Base-by-base conservation (phyloP, 1,139 yeast genomes). In the Zygosaccharomyces sapae region DNA sequence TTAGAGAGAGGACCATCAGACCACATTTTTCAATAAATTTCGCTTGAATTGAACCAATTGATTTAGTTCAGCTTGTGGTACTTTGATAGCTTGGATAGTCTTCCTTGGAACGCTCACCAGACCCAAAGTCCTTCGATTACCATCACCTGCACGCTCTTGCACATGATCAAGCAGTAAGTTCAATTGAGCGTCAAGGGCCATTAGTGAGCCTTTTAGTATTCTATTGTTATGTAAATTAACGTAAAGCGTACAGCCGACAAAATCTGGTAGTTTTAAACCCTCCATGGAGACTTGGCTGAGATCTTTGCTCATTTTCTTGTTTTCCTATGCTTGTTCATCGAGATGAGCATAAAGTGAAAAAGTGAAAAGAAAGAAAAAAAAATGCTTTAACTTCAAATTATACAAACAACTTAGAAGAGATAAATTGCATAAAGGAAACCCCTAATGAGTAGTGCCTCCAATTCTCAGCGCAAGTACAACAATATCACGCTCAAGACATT, bases 121-220 rank as follows among this genome's bases (percentile, higher is more conserved):
- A 2, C 68, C 68, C 45, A 63, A 50, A 27, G 46, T 46, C 22
- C 61, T 46, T 38, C 45, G 25, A 12, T 41, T 41, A 2, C 43
- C 46, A 12, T 46, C 40, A 19, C 42, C 33, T 24, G 48, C 41
- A 22, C 43, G 48, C 45, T 63, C 67, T 29, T 49, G 53, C 40
- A 61, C 67, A 43, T 56, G 53, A 47, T 62, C 65, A 12, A 63
- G 47, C 30, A 63, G 48, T 4, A 62, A 36, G 38, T 63, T 63
- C 38, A 56, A 50, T 37, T 59, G 59, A 7, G 63, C 58, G 34
- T 63, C 68, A 13, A 59, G 46, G 5, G 67, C 68, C n/a, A 61
- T 61, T 10, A 63, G 45, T 10, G 49, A 54, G 4, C 68, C 68
- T 13, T 41, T 50, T 9, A 63, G 46, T 4, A 54, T 39, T n/a